Conservation (phyloP, 2,329 filamentous ascomycete genomes). For the Cladosporium sp. region DNA sequence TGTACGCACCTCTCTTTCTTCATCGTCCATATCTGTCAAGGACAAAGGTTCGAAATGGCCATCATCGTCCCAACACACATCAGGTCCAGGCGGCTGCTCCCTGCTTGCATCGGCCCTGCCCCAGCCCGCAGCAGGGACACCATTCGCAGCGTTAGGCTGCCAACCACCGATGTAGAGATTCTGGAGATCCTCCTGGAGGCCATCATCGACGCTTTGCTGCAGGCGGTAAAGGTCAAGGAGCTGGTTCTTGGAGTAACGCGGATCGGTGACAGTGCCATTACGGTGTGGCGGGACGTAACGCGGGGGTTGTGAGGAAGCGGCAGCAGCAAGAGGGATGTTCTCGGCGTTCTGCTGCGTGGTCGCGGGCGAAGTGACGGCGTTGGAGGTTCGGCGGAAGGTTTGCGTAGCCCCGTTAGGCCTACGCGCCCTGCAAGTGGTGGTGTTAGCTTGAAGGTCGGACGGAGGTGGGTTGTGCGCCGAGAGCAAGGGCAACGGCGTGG, state of each 20-base stretch:
- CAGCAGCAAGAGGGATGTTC: slow-evolving; percentile 17
- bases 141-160: slow-evolving; percentile 70
- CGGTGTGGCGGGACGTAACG: slow-evolving; percentile 60
- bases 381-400: slow-evolving; percentile 61
- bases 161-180: slow-evolving; percentile 70
- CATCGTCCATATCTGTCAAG: slow-evolving; percentile 65
- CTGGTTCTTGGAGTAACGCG: slow-evolving; percentile 73
- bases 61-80: slow-evolving; percentile 80
- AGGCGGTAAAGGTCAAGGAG: slow-evolving; percentile 67
- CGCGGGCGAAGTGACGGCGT: slow-evolving; percentile 48
- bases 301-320: slow-evolving; percentile 27
- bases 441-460: not conserved
- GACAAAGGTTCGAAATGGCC: slow-evolving; percentile 68
- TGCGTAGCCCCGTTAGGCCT: slow-evolving; percentile 62
- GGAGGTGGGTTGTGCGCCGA: not conserved
- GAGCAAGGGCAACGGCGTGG: not conserved
- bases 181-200: slow-evolving; percentile 60
- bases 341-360: slow-evolving; percentile 29
- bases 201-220: slow-evolving; percentile 53
- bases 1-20: slow-evolving; percentile 56
- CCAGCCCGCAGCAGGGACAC: slow-evolving; percentile 58
- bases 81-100: slow-evolving; percentile 71
- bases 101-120: slow-evolving; percentile 70
- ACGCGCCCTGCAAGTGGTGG: slow-evolving; percentile 48
- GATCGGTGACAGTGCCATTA: slow-evolving; percentile 51